phyloP scores from a whole-genome alignment of 306 rosid genomes.

The Trifolium pratense region DNA sequence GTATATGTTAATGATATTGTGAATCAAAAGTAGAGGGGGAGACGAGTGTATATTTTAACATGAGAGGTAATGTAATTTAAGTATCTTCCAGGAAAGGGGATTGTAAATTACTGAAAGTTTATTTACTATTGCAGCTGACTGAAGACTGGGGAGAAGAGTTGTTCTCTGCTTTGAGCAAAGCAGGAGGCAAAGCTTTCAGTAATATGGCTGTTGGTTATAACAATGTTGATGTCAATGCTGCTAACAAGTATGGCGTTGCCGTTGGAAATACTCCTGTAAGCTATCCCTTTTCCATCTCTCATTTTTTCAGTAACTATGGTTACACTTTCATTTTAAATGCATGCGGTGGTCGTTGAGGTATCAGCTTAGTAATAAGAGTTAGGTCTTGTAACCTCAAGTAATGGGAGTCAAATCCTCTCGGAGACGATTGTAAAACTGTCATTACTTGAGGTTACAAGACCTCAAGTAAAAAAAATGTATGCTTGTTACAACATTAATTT shows the following conservation, averaged over 20 bases:
- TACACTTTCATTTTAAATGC: slow-evolving; percentile 1
- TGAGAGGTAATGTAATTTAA: not conserved
- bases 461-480: too few relatives aligned
- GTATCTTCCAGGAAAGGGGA: not conserved
- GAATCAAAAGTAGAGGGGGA: not conserved
- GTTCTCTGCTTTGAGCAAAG: slow-evolving; percentile 92
- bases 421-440: too few relatives aligned
- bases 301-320: not conserved
- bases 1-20: too few relatives aligned
- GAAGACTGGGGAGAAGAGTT: slow-evolving; percentile 99
- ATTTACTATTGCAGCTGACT: slow-evolving; percentile 67
- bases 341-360: not conserved
- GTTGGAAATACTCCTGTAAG: slow-evolving; percentile 89
- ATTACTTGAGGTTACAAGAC: too few relatives aligned
- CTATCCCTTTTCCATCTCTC: not conserved
- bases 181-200: slow-evolving; percentile 97
- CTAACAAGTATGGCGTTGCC: slow-evolving; percentile 88
- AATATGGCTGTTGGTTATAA: slow-evolving; percentile 99
- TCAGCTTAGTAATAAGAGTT: too few relatives aligned
- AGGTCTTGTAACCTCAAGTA: too few relatives aligned
- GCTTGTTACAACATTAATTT: slow-evolving; percentile 29
- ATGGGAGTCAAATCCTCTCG: too few relatives aligned
- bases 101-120: not conserved
- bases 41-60: not conserved
- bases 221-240: slow-evolving; percentile 90